Conservation (phyloP, 345 rosid genomes). For the Geranium rotundifolium region DNA sequence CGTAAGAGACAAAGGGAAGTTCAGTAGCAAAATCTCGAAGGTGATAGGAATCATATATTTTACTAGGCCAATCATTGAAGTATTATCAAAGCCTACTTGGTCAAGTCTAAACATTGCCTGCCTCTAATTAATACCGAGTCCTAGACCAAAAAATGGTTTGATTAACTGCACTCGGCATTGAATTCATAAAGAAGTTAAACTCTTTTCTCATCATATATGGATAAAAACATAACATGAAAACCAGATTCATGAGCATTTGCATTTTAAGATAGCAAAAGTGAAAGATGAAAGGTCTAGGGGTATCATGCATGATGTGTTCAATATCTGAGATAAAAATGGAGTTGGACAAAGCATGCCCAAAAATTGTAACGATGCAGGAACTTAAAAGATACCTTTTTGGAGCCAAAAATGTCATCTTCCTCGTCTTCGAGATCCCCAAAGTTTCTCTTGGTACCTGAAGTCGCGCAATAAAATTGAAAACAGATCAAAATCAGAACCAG, state of each 20-base stretch:
- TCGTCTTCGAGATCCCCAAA: slow-evolving; percentile 85
- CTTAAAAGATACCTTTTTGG: slow-evolving; percentile 45
- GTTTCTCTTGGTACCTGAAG: slow-evolving; percentile 55
- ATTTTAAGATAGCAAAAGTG: not conserved
- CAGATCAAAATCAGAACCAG: not conserved
- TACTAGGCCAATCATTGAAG: no score
- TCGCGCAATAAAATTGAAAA: not conserved
- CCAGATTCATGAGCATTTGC: not conserved
- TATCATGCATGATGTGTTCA: no score
- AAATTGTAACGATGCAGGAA: not conserved
- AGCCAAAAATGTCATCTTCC: slow-evolving; percentile 76
- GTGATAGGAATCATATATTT: no score
- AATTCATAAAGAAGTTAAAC: not conserved
- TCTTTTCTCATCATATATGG: no score
- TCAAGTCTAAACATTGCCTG: not conserved
- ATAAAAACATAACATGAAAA: no score
- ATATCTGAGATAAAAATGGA: no score
- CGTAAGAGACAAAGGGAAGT: no score
- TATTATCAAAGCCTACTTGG: no score
- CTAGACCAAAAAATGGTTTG: not conserved
- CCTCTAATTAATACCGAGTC: not conserved
- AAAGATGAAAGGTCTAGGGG: no score
- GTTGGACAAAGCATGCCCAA: not conserved
- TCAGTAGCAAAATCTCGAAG: no score
- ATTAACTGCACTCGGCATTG: slow-evolving; percentile 1